Percentiles rank a stretch among this genome's conserved stretches.
phyloP scores from a whole-genome alignment of 495 filamentous ascomycete species.

The Parachaetomium inaequale region DNA sequence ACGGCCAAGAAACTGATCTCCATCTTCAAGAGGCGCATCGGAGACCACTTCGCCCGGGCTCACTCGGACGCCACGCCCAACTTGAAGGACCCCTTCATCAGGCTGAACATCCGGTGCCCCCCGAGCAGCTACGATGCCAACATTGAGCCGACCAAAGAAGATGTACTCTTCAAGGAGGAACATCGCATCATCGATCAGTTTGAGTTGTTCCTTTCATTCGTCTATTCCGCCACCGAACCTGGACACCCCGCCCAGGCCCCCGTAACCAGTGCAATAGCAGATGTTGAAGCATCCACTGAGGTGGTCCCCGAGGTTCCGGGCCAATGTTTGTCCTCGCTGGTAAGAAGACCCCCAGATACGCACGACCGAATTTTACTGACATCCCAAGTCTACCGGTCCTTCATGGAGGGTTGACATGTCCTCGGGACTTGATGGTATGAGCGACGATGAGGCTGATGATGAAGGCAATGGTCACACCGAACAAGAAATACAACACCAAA shows the following conservation, averaged over 20 bases:
- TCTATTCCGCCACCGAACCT: slow-evolving; percentile 32
- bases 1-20: slow-evolving; percentile 63
- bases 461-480: neutral
- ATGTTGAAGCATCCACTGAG: neutral
- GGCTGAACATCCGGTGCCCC: slow-evolving; percentile 68
- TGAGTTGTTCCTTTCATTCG: slow-evolving; percentile 51
- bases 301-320: neutral
- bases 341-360: neutral
- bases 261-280: neutral
- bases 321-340: neutral
- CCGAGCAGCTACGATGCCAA: slow-evolving; percentile 77
- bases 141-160: slow-evolving; percentile 86
- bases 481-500: neutral
- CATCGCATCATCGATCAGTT: slow-evolving; percentile 47
- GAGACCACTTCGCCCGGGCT: slow-evolving; percentile 14
- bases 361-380: neutral
- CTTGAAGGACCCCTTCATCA: slow-evolving; percentile 70
- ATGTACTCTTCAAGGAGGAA: slow-evolving; percentile 72
- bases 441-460: slow-evolving; percentile 16
- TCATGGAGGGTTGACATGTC: slow-evolving; percentile 28
- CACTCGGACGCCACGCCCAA: slow-evolving; percentile 10
- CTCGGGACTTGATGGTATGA: slow-evolving; percentile 6
- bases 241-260: neutral
- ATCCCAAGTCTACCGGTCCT: neutral
- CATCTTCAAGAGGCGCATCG: slow-evolving; percentile 25